These are phyloP conservation scores for Gloeophyllum trabeum DNA, from an alignment of 768 basidiomycete species.

Conservation along the genomic window DNA sequence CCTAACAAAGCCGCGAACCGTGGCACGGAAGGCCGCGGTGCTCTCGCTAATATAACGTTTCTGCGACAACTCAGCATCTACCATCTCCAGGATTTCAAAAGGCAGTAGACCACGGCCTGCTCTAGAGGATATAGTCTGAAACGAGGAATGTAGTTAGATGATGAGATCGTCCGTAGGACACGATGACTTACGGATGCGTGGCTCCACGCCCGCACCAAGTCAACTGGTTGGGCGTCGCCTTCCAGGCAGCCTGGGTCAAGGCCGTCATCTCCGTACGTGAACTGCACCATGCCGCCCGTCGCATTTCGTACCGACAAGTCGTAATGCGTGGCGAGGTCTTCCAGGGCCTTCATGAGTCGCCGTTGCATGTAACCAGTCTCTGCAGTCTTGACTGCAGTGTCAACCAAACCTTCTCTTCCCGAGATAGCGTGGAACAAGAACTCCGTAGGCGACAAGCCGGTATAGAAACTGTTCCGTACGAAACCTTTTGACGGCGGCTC, in stretches of 20 bases:
- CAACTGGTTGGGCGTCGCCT: constrained; percentile 90
- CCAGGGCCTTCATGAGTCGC: constrained; percentile 96
- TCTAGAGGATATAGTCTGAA: constrained; percentile 53
- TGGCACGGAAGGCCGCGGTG: constrained; percentile 55
- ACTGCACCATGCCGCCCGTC: constrained; percentile 91
- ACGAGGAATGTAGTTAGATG: not conserved
- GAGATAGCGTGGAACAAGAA: constrained; percentile 99
- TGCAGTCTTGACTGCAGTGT: constrained; percentile 99
- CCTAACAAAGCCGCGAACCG: constrained; percentile 60
- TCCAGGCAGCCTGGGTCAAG: constrained; percentile 95
- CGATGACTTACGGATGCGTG: constrained; percentile 57
- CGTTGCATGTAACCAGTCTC: constrained; percentile 99
- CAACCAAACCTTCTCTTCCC: constrained; percentile 95
- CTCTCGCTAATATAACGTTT: constrained; percentile 60
- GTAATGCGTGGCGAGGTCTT: constrained; percentile 94
- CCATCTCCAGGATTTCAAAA: constrained; percentile 72
- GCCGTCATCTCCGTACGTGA: constrained; percentile 93
- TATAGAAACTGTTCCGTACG: constrained; percentile 94
- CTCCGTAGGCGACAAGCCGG: constrained; percentile 85
- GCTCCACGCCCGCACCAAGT: constrained; percentile 77
- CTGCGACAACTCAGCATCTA: constrained; percentile 47
- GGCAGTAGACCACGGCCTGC: constrained; percentile 63
- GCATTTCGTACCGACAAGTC: constrained; percentile 94
- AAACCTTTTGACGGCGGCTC: constrained; percentile 97
- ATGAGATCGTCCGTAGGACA: not conserved